Conservation (phyloP, 345 rosid genomes). For the Arabis alpina region DNA sequence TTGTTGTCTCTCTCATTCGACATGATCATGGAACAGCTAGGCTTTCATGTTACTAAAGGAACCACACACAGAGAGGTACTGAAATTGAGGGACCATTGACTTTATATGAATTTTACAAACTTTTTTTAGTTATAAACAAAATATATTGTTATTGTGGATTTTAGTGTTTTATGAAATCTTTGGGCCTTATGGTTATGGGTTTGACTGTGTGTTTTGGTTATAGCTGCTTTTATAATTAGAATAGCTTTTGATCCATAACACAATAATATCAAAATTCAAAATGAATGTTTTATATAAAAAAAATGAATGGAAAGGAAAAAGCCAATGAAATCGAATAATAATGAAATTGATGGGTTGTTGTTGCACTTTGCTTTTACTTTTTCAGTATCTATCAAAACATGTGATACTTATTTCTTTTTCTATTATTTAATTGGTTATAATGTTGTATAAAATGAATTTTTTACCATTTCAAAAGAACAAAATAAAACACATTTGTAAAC, state of each 20-base stretch:
- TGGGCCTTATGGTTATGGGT: conserved; percentile 14
- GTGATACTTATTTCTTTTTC: neutral
- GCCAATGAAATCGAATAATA: conserved; percentile 25
- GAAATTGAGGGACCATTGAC: conserved; percentile 10
- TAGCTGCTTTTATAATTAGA: neutral
- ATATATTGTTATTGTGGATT: too few relatives aligned
- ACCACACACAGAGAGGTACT: neutral
- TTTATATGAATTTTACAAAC: neutral
- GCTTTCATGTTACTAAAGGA: conserved; percentile 33
- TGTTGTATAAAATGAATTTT: neutral
- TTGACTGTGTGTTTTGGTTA: neutral
- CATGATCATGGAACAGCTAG: conserved; percentile 20
- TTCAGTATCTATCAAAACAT: conserved; percentile 14
- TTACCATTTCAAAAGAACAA: neutral
- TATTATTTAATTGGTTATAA: neutral
- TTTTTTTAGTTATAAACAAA: neutral
- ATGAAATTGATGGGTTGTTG: conserved; percentile 35
- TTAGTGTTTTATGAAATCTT: neutral
- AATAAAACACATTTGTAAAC: neutral
- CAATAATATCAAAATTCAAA: too few relatives aligned
- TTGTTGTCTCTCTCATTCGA: conserved; percentile 12
- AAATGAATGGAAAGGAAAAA: neutral
- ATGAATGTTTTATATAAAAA: too few relatives aligned
- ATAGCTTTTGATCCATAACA: too few relatives aligned
- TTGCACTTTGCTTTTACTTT: conserved; percentile 21